phyloP scores from a whole-genome alignment of 768 basidiomycete genomes.

The Tephrocybe rancida region DNA sequence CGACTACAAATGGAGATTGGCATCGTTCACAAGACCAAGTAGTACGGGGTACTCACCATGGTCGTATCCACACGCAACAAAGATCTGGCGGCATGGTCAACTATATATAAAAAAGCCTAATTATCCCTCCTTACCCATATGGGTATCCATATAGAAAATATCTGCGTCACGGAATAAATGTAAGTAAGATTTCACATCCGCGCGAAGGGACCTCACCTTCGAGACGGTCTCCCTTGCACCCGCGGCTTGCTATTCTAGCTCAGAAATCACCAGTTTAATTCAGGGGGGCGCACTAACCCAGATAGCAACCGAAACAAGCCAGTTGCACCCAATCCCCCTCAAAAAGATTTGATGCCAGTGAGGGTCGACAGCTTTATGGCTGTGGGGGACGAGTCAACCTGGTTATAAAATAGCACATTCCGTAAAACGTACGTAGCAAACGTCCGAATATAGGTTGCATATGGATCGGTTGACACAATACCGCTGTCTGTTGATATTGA shows the following conservation, averaged over 20 bases:
- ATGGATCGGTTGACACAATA: slow-evolving; percentile 60
- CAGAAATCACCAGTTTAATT: not conserved
- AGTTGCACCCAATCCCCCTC: slow-evolving; percentile 76
- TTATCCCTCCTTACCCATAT: slow-evolving; percentile 56
- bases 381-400: slow-evolving; percentile 22
- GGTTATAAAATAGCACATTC: not conserved
- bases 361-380: slow-evolving; percentile 65
- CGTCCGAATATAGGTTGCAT: slow-evolving; percentile 48
- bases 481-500: slow-evolving; percentile 61
- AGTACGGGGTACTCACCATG: slow-evolving; percentile 46
- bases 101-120: not conserved
- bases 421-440: slow-evolving; percentile 62
- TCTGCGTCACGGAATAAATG: slow-evolving; percentile 28
- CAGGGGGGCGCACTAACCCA: slow-evolving; percentile 52
- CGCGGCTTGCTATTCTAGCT: slow-evolving; percentile 58
- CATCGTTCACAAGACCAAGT: not conserved
- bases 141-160: slow-evolving; percentile 71
- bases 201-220: slow-evolving; percentile 42
- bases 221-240: slow-evolving; percentile 69
- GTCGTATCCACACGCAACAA: slow-evolving; percentile 70
- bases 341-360: slow-evolving; percentile 75
- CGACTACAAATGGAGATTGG: slow-evolving; percentile 10
- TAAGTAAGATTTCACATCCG: no score
- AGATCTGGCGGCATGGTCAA: slow-evolving; percentile 42
- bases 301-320: slow-evolving; percentile 72